Conservation (phyloP, 306 rosid species). For the Castanea sativa region DNA sequence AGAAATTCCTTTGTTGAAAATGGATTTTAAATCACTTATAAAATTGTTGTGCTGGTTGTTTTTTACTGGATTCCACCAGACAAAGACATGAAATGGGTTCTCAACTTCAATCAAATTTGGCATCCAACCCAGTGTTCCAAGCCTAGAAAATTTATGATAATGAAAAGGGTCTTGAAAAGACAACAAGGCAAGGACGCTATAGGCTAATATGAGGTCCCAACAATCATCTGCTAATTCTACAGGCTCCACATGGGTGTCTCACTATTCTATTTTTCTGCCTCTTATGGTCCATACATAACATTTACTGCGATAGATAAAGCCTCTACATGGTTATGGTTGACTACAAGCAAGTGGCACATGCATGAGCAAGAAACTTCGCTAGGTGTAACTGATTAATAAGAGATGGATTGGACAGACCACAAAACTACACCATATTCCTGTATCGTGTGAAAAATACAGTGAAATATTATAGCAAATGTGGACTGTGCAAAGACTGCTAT, state of each 20-base stretch:
- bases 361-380: not conserved
- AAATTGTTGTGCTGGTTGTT: not conserved
- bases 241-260: constrained; percentile 21
- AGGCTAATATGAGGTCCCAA: not conserved
- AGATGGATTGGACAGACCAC: not conserved
- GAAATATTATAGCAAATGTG: not conserved
- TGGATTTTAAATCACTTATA: not conserved
- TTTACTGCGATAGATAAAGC: not conserved
- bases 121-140: not conserved
- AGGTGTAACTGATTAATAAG: not conserved
- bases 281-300: constrained; percentile 1
- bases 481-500: not conserved
- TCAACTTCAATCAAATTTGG: not conserved
- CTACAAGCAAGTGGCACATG: not conserved
- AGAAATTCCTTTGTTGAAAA: too few species aligned
- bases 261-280: not conserved
- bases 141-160: too few species aligned
- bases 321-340: not conserved
- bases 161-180: not conserved
- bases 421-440: not conserved
- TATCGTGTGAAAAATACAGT: too few species aligned
- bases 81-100: not conserved
- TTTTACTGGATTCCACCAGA: constrained; percentile 12
- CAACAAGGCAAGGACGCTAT: not conserved
- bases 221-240: not conserved